Evolutionary conservation across 73 alveolate genomes (phyloP).

Genomic region (Uronychia binucleata): DNA sequence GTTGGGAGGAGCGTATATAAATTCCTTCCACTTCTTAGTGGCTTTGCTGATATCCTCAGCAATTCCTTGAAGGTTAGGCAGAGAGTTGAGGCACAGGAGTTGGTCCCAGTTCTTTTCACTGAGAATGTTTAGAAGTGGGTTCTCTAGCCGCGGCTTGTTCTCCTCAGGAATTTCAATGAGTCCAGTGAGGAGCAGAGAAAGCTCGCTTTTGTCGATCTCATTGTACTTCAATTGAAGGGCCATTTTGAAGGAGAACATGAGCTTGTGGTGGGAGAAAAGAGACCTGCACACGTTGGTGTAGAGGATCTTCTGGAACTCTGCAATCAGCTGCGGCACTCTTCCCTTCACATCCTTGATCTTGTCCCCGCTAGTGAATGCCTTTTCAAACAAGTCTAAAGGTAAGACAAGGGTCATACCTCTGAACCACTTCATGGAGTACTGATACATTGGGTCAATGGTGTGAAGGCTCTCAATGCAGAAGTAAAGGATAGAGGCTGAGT

Average conservation of each 20-base stretch:
- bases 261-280: conserved; percentile 74
- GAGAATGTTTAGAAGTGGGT: not conserved
- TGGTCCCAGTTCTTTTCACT: conserved; percentile 45
- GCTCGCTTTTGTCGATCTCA: conserved; percentile 22
- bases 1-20: conserved; percentile 58
- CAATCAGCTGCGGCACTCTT: conserved; percentile 71
- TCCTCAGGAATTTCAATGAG: conserved; percentile 67
- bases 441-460: conserved; percentile 84
- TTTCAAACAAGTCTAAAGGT: conserved; percentile 30
- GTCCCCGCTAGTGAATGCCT: conserved; percentile 17
- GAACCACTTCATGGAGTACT: conserved; percentile 84
- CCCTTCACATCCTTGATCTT: conserved; percentile 38
- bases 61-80: conserved; percentile 61
- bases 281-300: conserved; percentile 83
- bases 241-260: conserved; percentile 72
- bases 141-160: conserved; percentile 18
- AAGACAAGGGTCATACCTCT: conserved; percentile 48
- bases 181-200: conserved; percentile 72
- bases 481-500: conserved; percentile 84
- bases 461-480: conserved; percentile 82
- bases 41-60: conserved; percentile 68
- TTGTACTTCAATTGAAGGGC: conserved; percentile 68
- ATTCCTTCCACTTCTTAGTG: conserved; percentile 81
- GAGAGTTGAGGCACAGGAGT: conserved; percentile 56
- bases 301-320: conserved; percentile 72